Evolutionary conservation across 768 basidiomycete species (phyloP).

Genomic region (Lentinula lateritia): DNA sequence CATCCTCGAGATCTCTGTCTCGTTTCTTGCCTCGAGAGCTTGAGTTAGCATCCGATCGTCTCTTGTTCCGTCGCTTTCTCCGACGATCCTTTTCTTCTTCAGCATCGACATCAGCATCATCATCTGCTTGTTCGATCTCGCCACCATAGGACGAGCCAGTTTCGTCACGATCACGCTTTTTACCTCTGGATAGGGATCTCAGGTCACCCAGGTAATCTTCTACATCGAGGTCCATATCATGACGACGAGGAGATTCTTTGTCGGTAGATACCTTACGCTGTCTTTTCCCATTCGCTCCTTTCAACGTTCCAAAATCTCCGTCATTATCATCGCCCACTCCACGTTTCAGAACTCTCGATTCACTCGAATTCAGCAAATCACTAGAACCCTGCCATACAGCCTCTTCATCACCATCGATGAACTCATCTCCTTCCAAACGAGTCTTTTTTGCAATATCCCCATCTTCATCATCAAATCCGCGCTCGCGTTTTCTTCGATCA

Average conservation of each 20-base stretch:
- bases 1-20: slow-evolving; percentile 49
- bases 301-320: slow-evolving; percentile 26
- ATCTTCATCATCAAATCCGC: slow-evolving; percentile 38
- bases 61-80: slow-evolving; percentile 47
- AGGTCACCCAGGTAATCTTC: slow-evolving; percentile 39
- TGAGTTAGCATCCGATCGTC: slow-evolving; percentile 37
- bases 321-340: slow-evolving; percentile 40
- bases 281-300: slow-evolving; percentile 44
- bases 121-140: slow-evolving; percentile 42
- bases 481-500: slow-evolving; percentile 32
- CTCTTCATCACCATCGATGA: slow-evolving; percentile 44
- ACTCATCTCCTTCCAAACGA: slow-evolving; percentile 44
- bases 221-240: slow-evolving; percentile 18
- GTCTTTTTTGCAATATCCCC: slow-evolving; percentile 45
- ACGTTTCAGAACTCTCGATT: slow-evolving; percentile 42
- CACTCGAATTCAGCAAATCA: background rate
- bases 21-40: slow-evolving; percentile 58
- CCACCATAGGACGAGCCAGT: slow-evolving; percentile 68
- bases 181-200: slow-evolving; percentile 39
- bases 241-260: slow-evolving; percentile 29
- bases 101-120: slow-evolving; percentile 30
- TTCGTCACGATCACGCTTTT: slow-evolving; percentile 73
- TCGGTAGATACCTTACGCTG: slow-evolving; percentile 49
- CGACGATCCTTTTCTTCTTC: slow-evolving; percentile 36
- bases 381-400: slow-evolving; percentile 26